These are phyloP conservation scores for Spathaspora sp. DNA, from an alignment of 805 yeast genomes.

Conservation along the genomic window DNA sequence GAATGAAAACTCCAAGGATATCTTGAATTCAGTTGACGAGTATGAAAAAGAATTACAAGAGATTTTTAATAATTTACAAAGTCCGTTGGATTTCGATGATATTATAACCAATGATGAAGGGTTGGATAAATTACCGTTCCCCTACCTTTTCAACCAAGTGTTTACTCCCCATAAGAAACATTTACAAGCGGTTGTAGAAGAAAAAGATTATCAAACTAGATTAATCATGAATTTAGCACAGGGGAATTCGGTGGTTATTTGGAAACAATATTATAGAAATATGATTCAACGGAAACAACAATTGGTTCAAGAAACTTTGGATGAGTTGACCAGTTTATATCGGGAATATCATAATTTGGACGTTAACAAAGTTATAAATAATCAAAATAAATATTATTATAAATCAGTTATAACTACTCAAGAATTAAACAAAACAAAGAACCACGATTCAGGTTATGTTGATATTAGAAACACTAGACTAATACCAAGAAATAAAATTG, in stretches of 20 bases:
- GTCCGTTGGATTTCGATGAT: slow-evolving; percentile 33
- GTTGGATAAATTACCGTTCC: slow-evolving; percentile 10
- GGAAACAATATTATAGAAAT: slow-evolving; percentile 30
- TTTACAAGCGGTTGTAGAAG: slow-evolving; percentile 22
- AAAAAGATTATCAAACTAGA: slow-evolving; percentile 25
- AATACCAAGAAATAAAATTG: slow-evolving; percentile 25
- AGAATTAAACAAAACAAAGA: slow-evolving; percentile 9
- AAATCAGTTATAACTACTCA: slow-evolving; percentile 20
- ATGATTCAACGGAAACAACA: slow-evolving; percentile 21
- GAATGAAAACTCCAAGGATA: slow-evolving; percentile 11
- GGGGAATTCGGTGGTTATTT: slow-evolving; percentile 24
- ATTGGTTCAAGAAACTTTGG: slow-evolving; percentile 21
- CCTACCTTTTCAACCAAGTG: slow-evolving; percentile 9
- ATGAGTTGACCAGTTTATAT: slow-evolving; percentile 24
- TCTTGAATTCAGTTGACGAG: slow-evolving; percentile 17
- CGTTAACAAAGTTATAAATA: background rate
- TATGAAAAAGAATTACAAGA: slow-evolving; percentile 29
- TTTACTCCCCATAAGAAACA: slow-evolving; percentile 15
- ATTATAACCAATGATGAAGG: slow-evolving; percentile 11
- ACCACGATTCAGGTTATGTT: slow-evolving; percentile 19
- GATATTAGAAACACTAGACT: slow-evolving; percentile 16
- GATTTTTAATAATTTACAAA: slow-evolving; percentile 25
- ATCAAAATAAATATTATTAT: slow-evolving; percentile 20
- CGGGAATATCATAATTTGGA: slow-evolving; percentile 26
- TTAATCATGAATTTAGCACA: slow-evolving; percentile 17